A percentile compares a stretch with the other conserved stretches of the same genome.
These are phyloP conservation scores for Sphaerobolus stellatus DNA, from an alignment of 1,284 basidiomycete species.

Conservation along the genomic window DNA sequence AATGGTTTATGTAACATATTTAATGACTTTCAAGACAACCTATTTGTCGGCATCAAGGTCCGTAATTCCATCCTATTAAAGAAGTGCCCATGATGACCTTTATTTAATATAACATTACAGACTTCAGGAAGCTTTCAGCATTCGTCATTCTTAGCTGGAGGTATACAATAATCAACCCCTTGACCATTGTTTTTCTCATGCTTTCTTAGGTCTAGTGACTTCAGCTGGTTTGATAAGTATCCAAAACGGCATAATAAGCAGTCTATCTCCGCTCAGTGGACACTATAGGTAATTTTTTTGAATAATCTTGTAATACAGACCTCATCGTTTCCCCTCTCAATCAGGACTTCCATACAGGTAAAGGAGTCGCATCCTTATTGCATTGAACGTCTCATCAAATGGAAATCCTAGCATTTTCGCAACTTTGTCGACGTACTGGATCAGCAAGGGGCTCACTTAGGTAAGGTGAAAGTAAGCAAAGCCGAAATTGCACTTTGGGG, in stretches of 20 bases:
- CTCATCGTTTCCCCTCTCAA: conserved; percentile 27
- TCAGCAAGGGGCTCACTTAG: conserved; percentile 60
- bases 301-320: conserved; percentile 15
- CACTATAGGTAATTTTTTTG: conserved; percentile 52
- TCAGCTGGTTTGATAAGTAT: conserved; percentile 70
- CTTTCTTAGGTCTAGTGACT: conserved; percentile 45
- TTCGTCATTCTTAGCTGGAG: conserved; percentile 62
- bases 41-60: conserved; percentile 70
- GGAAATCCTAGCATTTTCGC: conserved; percentile 54
- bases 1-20: no score
- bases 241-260: conserved; percentile 62
- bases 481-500: conserved; percentile 58
- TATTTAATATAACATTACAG: conserved; percentile 17
- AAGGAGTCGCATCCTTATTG: conserved; percentile 15
- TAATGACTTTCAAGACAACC: conserved; percentile 48
- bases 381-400: not conserved
- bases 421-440: conserved; percentile 58
- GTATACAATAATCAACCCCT: not conserved
- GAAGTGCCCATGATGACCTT: not conserved
- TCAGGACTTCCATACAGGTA: conserved; percentile 53
- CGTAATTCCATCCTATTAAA: not conserved
- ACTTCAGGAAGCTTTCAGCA: conserved; percentile 68
- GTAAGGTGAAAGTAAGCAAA: conserved; percentile 59
- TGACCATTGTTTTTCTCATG: not conserved
- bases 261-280: conserved; percentile 64